Percentiles rank a stretch among this genome's conserved stretches.
These are phyloP conservation scores for Coriaria nepalensis DNA, from an alignment of 306 rosid species.

Conservation along the genomic window DNA sequence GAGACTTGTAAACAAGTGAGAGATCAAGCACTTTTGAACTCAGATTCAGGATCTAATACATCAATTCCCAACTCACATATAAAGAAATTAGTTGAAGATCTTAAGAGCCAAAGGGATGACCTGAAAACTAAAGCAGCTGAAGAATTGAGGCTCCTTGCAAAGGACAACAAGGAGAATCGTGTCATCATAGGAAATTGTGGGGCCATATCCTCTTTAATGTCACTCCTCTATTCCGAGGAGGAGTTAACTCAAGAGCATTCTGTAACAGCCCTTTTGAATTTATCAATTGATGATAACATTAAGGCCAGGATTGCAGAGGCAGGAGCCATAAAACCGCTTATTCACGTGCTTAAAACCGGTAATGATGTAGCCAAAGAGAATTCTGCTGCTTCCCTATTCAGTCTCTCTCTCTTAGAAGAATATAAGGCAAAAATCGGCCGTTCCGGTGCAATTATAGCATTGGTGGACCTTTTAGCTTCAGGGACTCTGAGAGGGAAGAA, in stretches of 20 bases:
- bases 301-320: slow-evolving; percentile 69
- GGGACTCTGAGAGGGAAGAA: slow-evolving; percentile 89
- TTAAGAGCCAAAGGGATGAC: slow-evolving; percentile 41
- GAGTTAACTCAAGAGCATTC: slow-evolving; percentile 79
- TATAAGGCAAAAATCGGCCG: slow-evolving; percentile 80
- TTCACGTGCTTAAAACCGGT: slow-evolving; percentile 74
- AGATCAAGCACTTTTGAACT: slow-evolving; percentile 24
- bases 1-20: slow-evolving; percentile 24
- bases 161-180: slow-evolving; percentile 71
- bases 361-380: slow-evolving; percentile 74
- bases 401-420: slow-evolving; percentile 70
- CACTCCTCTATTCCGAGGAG: slow-evolving; percentile 47
- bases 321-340: slow-evolving; percentile 71
- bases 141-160: slow-evolving; percentile 71
- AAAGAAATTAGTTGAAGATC: slow-evolving; percentile 58
- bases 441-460: slow-evolving; percentile 71
- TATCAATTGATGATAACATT: slow-evolving; percentile 62
- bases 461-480: slow-evolving; percentile 72
- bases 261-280: slow-evolving; percentile 79
- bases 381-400: slow-evolving; percentile 83
- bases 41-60: slow-evolving; percentile 28
- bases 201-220: slow-evolving; percentile 48
- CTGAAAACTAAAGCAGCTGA: slow-evolving; percentile 65
- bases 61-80: slow-evolving; percentile 42
- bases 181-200: slow-evolving; percentile 53